Evolutionary conservation across 2,329 filamentous ascomycete genomes (phyloP).

Genomic region (Nannizziopsis arthrosporioides): DNA sequence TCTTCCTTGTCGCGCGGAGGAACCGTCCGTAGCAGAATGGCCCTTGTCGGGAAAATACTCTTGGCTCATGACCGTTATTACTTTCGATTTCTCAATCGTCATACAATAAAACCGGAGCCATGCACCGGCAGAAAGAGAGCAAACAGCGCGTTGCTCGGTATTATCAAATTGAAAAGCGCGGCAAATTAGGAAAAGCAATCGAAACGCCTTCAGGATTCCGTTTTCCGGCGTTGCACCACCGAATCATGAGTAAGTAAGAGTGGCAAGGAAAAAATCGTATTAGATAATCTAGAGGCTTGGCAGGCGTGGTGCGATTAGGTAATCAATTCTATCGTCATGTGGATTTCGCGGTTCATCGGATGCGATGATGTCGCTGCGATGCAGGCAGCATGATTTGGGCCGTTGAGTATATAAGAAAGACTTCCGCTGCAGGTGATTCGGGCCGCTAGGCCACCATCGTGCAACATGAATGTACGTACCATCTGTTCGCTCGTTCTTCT

Average conservation of each 20-base stretch:
- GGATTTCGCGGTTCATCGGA: background rate
- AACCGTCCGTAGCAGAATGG: slow-evolving; percentile 27
- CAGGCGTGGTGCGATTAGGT: background rate
- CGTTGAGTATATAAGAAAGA: background rate
- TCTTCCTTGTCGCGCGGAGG: slow-evolving; percentile 23
- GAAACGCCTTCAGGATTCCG: slow-evolving; percentile 1
- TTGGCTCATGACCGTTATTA: slow-evolving; percentile 31
- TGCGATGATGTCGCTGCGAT: background rate
- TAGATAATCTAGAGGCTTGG: too few relatives aligned
- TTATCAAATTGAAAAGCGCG: background rate
- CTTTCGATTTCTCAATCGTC: background rate
- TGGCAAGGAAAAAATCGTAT: too few relatives aligned
- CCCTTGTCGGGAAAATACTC: slow-evolving; percentile 29
- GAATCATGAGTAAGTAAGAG: background rate
- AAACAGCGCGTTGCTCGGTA: too few relatives aligned
- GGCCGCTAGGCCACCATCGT: background rate
- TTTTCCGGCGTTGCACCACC: slow-evolving; percentile 1
- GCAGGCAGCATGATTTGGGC: background rate
- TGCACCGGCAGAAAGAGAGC: background rate
- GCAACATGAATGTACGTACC: slow-evolving; percentile 8
- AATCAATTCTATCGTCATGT: slow-evolving; percentile 3
- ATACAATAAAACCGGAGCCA: background rate
- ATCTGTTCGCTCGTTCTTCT: background rate
- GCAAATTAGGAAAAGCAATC: background rate
- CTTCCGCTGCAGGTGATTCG: background rate